These are phyloP conservation scores for Rhizomucor pusillus DNA, from an alignment of 371 early-diverging fungal genomes.

Conservation along the genomic window DNA sequence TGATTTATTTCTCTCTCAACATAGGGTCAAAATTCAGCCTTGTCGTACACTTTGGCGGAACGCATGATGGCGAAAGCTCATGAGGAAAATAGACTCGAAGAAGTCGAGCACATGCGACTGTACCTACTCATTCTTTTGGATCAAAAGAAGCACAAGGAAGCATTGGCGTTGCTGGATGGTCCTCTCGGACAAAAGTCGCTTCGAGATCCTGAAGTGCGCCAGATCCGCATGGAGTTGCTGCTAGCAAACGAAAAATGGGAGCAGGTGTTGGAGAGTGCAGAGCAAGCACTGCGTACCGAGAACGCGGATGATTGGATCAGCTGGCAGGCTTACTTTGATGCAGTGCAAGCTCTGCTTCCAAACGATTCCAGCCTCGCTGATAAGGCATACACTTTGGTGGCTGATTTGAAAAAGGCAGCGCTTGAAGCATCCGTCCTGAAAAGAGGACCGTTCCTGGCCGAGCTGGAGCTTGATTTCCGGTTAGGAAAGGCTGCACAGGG, in stretches of 20 bases:
- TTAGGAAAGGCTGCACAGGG: slow-evolving; percentile 6
- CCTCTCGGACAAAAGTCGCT: slow-evolving; percentile 58
- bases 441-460: slow-evolving; percentile 75
- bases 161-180: slow-evolving; percentile 59
- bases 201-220: slow-evolving; percentile 66
- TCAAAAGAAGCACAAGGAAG: slow-evolving; percentile 62
- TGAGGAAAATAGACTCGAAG: slow-evolving; percentile 58
- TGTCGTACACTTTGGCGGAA: slow-evolving; percentile 76
- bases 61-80: slow-evolving; percentile 83
- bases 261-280: slow-evolving; percentile 30
- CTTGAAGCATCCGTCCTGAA: slow-evolving; percentile 45
- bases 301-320: slow-evolving; percentile 74
- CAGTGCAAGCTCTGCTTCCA: slow-evolving; percentile 34
- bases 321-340: slow-evolving; percentile 63
- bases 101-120: slow-evolving; percentile 64
- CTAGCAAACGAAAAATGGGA: slow-evolving; percentile 49
- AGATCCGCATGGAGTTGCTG: slow-evolving; percentile 55
- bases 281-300: slow-evolving; percentile 39
- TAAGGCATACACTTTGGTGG: slow-evolving; percentile 41
- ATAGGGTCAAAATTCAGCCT: slow-evolving; percentile 30
- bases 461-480: slow-evolving; percentile 60
- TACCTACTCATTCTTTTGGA: slow-evolving; percentile 66
- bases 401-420: slow-evolving; percentile 29
- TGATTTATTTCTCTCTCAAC: slow-evolving; percentile 12
- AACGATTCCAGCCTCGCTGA: slow-evolving; percentile 13